These are phyloP conservation scores for Prosopis cineraria DNA, from an alignment of 306 rosid genomes.

Conservation along the genomic window DNA sequence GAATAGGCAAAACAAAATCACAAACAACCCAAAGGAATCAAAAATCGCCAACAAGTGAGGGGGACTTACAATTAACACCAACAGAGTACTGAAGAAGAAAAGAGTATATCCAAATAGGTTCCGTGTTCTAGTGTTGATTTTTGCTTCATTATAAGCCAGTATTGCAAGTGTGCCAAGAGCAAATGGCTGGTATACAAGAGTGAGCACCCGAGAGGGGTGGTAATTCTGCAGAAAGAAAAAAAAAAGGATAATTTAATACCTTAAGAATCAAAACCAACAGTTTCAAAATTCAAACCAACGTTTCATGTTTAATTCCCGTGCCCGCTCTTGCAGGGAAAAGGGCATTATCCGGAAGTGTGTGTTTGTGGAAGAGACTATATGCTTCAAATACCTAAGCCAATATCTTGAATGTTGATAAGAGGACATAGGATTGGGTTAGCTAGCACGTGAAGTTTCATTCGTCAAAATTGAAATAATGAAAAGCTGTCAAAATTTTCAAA, in stretches of 20 bases:
- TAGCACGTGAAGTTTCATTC: background rate
- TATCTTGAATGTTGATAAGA: background rate
- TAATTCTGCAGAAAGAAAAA: constrained; percentile 57
- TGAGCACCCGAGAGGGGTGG: constrained; percentile 83
- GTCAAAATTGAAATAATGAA: background rate
- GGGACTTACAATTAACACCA: constrained; percentile 66
- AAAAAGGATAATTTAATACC: background rate
- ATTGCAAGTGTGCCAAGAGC: constrained; percentile 66
- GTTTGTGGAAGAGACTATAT: background rate
- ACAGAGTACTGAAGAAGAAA: constrained; percentile 60
- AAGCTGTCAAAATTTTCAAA: background rate
- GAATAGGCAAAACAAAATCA: constrained; percentile 6
- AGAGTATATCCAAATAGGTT: constrained; percentile 69
- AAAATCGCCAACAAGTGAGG: background rate
- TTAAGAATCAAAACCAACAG: constrained; percentile 1
- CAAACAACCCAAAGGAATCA: constrained; percentile 24
- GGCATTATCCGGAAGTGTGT: background rate
- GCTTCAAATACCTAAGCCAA: background rate
- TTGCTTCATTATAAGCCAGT: constrained; percentile 67
- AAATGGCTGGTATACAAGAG: constrained; percentile 85
- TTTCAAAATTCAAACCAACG: background rate
- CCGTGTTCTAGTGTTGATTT: constrained; percentile 63
- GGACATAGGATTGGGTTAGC: background rate
- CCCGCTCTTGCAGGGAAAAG: background rate
- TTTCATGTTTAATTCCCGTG: background rate